These are phyloP conservation scores for Termitomyces sp. DNA, from an alignment of 768 basidiomycete genomes.

Conservation along the genomic window DNA sequence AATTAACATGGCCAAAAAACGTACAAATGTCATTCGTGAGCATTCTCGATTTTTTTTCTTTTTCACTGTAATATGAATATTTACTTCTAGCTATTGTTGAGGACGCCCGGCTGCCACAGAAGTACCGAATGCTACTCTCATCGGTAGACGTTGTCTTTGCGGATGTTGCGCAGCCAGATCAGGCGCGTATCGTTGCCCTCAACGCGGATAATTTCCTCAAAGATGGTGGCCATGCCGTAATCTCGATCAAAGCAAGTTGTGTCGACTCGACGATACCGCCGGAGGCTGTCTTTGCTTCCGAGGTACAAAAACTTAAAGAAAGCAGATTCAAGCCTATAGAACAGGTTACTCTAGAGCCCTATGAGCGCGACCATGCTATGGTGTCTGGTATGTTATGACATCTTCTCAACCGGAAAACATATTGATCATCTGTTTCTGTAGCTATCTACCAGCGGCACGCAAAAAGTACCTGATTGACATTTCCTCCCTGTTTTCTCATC, in stretches of 20 bases:
- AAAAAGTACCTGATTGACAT: slow-evolving; percentile 14
- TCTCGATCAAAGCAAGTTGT: slow-evolving; percentile 99
- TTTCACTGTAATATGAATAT: background rate
- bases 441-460: slow-evolving; percentile 23
- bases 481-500: slow-evolving; percentile 4
- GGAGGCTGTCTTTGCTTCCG: slow-evolving; percentile 82
- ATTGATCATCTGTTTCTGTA: slow-evolving; percentile 3
- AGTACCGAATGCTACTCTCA: slow-evolving; percentile 95
- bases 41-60: slow-evolving; percentile 10
- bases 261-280: slow-evolving; percentile 95
- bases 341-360: slow-evolving; percentile 93
- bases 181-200: slow-evolving; percentile 91
- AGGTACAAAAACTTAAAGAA: slow-evolving; percentile 76
- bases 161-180: slow-evolving; percentile 97
- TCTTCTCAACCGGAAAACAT: background rate
- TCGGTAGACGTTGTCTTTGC: slow-evolving; percentile 98
- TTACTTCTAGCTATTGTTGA: slow-evolving; percentile 77
- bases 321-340: slow-evolving; percentile 89
- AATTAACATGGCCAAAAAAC: slow-evolving; percentile 99
- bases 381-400: slow-evolving; percentile 55
- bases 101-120: slow-evolving; percentile 94
- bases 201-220: slow-evolving; percentile 97
- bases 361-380: slow-evolving; percentile 90
- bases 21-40: slow-evolving; percentile 97
- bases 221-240: slow-evolving; percentile 85